phyloP scores from a whole-genome alignment of 2,329 filamentous ascomycete species.

The Trichoderma hamatum region DNA sequence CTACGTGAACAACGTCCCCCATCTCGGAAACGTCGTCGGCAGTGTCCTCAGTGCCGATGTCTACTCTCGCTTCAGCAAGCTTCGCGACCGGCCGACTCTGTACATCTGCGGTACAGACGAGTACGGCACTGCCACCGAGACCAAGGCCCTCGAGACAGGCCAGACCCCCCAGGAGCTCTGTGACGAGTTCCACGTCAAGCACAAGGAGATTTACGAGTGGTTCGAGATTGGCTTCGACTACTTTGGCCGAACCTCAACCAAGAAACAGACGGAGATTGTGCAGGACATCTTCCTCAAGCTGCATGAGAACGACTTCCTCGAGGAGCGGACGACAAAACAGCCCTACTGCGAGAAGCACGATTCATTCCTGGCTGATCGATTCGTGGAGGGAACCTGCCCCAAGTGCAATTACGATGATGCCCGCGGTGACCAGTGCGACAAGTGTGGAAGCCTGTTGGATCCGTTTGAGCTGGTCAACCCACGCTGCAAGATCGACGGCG shows the following conservation, averaged over 20 bases:
- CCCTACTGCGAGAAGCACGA: slow-evolving; percentile 83
- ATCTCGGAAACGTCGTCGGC: slow-evolving; percentile 87
- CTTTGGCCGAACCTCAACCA: slow-evolving; percentile 89
- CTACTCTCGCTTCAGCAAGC: slow-evolving; percentile 79
- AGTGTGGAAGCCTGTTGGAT: slow-evolving; percentile 72
- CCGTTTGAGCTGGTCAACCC: slow-evolving; percentile 79
- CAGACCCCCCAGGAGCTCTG: slow-evolving; percentile 82
- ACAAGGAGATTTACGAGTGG: slow-evolving; percentile 92
- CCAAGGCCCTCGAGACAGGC: slow-evolving; percentile 88
- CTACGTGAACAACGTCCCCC: slow-evolving; percentile 75
- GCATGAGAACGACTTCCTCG: slow-evolving; percentile 84
- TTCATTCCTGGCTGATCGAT: slow-evolving; percentile 82
- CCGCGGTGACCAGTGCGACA: slow-evolving; percentile 74
- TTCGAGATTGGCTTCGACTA: slow-evolving; percentile 94
- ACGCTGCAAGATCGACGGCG: slow-evolving; percentile 86
- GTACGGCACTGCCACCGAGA: slow-evolving; percentile 95
- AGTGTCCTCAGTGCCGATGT: slow-evolving; percentile 88
- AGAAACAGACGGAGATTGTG: slow-evolving; percentile 87
- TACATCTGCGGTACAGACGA: slow-evolving; percentile 85
- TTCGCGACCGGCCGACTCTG: slow-evolving; percentile 76
- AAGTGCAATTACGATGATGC: slow-evolving; percentile 73
- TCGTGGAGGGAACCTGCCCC: slow-evolving; percentile 78
- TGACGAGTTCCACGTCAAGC: slow-evolving; percentile 88
- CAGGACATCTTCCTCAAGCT: slow-evolving; percentile 88
- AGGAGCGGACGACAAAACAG: slow-evolving; percentile 84